Conservation (phyloP, 108 stramenopile species). For the Cyclotella distinguenda region DNA sequence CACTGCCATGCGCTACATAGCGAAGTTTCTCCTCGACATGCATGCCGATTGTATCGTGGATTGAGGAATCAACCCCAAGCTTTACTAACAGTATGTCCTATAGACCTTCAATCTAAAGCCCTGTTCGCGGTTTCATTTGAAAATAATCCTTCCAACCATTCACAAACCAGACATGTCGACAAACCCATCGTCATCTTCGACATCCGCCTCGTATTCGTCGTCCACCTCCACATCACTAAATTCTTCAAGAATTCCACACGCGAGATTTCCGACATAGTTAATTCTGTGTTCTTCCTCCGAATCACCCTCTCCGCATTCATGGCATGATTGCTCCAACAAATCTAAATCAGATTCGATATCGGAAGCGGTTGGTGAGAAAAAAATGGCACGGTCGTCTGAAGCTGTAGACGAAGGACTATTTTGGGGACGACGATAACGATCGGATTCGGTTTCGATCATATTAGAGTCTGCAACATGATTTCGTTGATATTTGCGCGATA, state of each 20-base stretch:
- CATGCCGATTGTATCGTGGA: no score
- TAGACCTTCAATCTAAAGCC: no score
- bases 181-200: conserved; percentile 24
- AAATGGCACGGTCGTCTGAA: conserved; percentile 9
- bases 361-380: conserved; percentile 37
- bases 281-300: neutral
- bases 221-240: conserved; percentile 11
- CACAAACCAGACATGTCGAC: conserved; percentile 48
- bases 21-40: no score
- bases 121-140: no score
- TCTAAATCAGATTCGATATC: conserved; percentile 52
- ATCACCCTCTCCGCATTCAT: conserved; percentile 3
- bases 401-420: neutral
- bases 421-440: conserved; percentile 2
- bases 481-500: neutral
- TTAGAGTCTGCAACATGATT: neutral
- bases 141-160: no score
- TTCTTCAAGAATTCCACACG: neutral
- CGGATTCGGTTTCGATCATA: conserved; percentile 4
- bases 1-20: neutral
- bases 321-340: conserved; percentile 34
- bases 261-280: neutral
- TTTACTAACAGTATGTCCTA: no score
- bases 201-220: conserved; percentile 36
- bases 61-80: no score